Conservation (phyloP, 2,329 filamentous ascomycete species). For the Nemania serpens region DNA sequence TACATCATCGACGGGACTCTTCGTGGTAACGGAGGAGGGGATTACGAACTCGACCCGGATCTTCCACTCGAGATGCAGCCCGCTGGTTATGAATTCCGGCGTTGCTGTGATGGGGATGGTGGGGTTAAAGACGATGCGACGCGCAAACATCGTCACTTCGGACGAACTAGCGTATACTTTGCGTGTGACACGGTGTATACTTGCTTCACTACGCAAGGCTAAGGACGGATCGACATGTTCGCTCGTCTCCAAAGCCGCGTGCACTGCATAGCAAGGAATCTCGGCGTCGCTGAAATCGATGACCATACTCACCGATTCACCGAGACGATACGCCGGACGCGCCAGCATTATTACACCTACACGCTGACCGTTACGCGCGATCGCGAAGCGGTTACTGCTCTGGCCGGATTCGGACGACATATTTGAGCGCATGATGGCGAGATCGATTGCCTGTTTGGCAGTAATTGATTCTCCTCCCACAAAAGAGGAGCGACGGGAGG, state of each 20-base stretch:
- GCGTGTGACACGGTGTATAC: constrained; percentile 83
- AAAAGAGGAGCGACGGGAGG: constrained; percentile 59
- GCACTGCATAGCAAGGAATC: constrained; percentile 83
- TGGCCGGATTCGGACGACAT: constrained; percentile 69
- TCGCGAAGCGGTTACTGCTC: constrained; percentile 92
- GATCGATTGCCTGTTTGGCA: constrained; percentile 85
- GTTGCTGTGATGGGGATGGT: constrained; percentile 84
- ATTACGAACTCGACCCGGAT: constrained; percentile 92
- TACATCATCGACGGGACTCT: constrained; percentile 7
- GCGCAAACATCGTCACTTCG: constrained; percentile 81
- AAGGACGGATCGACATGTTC: constrained; percentile 82
- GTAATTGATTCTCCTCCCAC: constrained; percentile 64
- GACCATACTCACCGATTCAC: constrained; percentile 81
- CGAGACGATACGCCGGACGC: constrained; percentile 84
- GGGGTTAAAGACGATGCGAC: constrained; percentile 78
- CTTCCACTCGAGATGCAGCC: constrained; percentile 86
- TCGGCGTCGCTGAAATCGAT: constrained; percentile 82
- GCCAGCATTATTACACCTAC: constrained; percentile 90
- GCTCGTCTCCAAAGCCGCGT: constrained; percentile 81
- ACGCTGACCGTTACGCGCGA: constrained; percentile 87
- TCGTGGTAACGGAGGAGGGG: constrained; percentile 50
- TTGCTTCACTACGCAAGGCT: constrained; percentile 82
- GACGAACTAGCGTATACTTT: constrained; percentile 78
- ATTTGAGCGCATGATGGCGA: constrained; percentile 86
- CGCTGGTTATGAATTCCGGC: constrained; percentile 89